A percentile compares a stretch with the other conserved stretches of the same genome.
phyloP scores from a whole-genome alignment of 2,329 filamentous ascomycete genomes.

The Ophiostoma sp. region DNA sequence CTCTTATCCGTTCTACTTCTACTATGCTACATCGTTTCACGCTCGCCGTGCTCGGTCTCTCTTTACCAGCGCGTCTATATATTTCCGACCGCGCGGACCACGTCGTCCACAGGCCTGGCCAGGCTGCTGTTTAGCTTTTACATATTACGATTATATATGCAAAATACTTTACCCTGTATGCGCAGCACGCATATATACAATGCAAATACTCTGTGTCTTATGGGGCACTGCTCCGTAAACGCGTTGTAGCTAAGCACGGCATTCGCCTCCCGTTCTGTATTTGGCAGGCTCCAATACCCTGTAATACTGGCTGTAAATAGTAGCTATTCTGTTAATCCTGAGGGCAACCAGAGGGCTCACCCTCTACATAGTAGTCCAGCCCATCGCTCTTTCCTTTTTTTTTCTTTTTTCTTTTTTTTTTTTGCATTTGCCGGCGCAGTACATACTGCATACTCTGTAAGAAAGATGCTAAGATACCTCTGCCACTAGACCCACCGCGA shows the following conservation, averaged over 20 bases:
- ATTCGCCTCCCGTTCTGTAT: neutral
- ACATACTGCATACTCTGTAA: too few species aligned
- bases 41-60: neutral
- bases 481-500: slow-evolving; percentile 1
- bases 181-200: neutral
- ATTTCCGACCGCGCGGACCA: neutral
- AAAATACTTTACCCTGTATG: neutral
- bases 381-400: slow-evolving; percentile 18
- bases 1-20: neutral
- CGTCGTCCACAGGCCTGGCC: neutral
- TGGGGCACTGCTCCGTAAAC: neutral
- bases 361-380: neutral
- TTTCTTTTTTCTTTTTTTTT: too few species aligned
- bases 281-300: neutral
- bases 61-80: neutral
- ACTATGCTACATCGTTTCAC: too few species aligned
- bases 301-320: too few species aligned
- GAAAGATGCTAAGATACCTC: too few species aligned
- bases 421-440: too few species aligned
- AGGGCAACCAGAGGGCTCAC: neutral
- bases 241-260: neutral
- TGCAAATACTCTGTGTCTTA: neutral
- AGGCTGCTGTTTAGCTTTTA: neutral
- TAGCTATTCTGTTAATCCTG: too few species aligned
- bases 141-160: neutral